Evolutionary conservation across 2,329 filamentous ascomycete species (phyloP).

Genomic region (Penicillium sp.): DNA sequence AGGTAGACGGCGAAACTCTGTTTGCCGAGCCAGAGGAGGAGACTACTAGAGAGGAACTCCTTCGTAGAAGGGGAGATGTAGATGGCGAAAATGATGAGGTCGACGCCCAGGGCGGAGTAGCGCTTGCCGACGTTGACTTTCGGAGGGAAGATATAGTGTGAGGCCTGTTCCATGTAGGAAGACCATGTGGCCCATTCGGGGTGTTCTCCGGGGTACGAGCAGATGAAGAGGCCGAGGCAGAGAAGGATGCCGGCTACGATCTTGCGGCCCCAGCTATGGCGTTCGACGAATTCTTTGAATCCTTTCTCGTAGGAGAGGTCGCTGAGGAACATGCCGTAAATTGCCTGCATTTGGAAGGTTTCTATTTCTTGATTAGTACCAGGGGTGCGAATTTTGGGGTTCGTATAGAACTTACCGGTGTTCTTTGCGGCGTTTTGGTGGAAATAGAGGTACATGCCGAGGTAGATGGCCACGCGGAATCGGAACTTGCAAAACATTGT

Average conservation of each 20-base stretch:
- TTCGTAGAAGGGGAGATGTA: slow-evolving; percentile 45
- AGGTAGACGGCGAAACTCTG: slow-evolving; percentile 51
- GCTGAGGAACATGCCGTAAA: slow-evolving; percentile 46
- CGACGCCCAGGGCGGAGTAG: slow-evolving; percentile 43
- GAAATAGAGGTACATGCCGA: slow-evolving; percentile 43
- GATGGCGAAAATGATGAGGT: slow-evolving; percentile 44
- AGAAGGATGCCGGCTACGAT: slow-evolving; percentile 34
- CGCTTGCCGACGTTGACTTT: slow-evolving; percentile 39
- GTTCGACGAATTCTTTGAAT: slow-evolving; percentile 41
- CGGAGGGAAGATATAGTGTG: slow-evolving; percentile 41
- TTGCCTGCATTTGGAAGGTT: slow-evolving; percentile 47
- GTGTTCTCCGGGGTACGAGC: slow-evolving; percentile 45
- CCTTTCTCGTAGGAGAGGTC: slow-evolving; percentile 43
- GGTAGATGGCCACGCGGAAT: slow-evolving; percentile 41
- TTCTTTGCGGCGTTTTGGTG: slow-evolving; percentile 40
- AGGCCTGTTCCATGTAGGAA: slow-evolving; percentile 34
- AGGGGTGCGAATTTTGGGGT: too few relatives aligned
- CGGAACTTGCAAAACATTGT: slow-evolving; percentile 40
- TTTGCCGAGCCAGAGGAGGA: slow-evolving; percentile 48
- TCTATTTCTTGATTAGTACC: slow-evolving; percentile 27
- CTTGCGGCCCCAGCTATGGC: slow-evolving; percentile 34
- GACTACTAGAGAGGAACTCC: slow-evolving; percentile 43
- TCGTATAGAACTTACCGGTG: slow-evolving; percentile 35
- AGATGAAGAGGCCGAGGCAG: slow-evolving; percentile 41
- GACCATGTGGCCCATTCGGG: slow-evolving; percentile 47